A percentile compares a stretch with the other conserved stretches of the same genome.
Evolutionary conservation across 2,329 filamentous ascomycete species (phyloP).

Genomic region (Plenodomus lindquistii): DNA sequence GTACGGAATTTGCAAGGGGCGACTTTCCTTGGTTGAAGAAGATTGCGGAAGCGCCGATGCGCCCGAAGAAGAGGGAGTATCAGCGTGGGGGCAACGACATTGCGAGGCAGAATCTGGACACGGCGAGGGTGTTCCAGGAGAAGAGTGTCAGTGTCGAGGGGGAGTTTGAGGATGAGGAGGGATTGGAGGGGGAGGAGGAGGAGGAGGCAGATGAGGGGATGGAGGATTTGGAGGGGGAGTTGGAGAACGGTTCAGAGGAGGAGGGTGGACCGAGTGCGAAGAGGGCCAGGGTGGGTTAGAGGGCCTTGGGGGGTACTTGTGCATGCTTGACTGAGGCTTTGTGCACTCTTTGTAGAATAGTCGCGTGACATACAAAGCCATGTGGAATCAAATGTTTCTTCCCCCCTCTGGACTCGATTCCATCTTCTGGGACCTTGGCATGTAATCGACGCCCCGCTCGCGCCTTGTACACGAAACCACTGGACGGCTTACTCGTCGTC

Average conservation of each 20-base stretch:
- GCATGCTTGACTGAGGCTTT: too few species aligned
- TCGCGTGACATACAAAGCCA: too few species aligned
- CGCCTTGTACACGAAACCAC: background rate
- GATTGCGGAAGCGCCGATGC: conserved; percentile 3
- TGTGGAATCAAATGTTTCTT: too few species aligned
- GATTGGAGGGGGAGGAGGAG: conserved; percentile 11
- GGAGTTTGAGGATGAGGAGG: conserved; percentile 6
- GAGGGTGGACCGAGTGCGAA: background rate
- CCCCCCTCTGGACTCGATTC: background rate
- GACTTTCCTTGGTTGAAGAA: conserved; percentile 48
- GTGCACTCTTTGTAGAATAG: too few species aligned
- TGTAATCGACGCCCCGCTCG: background rate
- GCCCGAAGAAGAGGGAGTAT: conserved; percentile 19
- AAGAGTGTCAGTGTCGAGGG: conserved; percentile 7
- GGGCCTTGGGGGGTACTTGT: background rate
- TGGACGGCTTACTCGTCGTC: conserved; percentile 44
- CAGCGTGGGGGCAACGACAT: conserved; percentile 36
- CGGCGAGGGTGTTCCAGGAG: conserved; percentile 15
- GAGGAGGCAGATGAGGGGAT: conserved; percentile 9
- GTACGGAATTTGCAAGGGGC: conserved; percentile 44
- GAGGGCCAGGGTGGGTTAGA: conserved; percentile 2
- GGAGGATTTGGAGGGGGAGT: conserved; percentile 3
- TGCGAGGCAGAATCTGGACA: conserved; percentile 26
- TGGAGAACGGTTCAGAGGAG: background rate
- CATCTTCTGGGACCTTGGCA: background rate